A percentile compares a stretch with the other conserved stretches of the same genome.
Evolutionary conservation across 2,329 filamentous ascomycete species (phyloP).

Genomic region (Monosporascus sp.): DNA sequence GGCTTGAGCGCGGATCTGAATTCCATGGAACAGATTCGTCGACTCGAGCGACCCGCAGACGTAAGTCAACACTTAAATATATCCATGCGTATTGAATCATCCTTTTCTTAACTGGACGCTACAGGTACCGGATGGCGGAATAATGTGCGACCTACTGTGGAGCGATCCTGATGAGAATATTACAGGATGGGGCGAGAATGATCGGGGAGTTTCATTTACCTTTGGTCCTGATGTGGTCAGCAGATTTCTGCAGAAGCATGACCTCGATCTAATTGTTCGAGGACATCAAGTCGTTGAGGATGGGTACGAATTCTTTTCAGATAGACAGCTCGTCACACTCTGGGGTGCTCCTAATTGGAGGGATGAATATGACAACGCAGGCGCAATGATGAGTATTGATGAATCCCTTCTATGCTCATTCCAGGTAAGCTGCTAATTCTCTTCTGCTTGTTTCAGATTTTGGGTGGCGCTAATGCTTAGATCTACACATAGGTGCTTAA

Average conservation of each 20-base stretch:
- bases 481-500: slow-evolving; percentile 72
- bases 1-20: slow-evolving; percentile 95
- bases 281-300: slow-evolving; percentile 98
- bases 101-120: slow-evolving; percentile 20
- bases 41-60: slow-evolving; percentile 97
- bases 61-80: slow-evolving; percentile 53
- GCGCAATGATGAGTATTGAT: slow-evolving; percentile 99
- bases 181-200: slow-evolving; percentile 98
- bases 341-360: slow-evolving; percentile 99
- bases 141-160: slow-evolving; percentile 96
- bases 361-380: slow-evolving; percentile 98
- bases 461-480: background rate
- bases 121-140: slow-evolving; percentile 94
- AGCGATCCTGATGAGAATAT: slow-evolving; percentile 99
- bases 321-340: slow-evolving; percentile 92
- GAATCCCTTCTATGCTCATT: slow-evolving; percentile 98
- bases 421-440: slow-evolving; percentile 59
- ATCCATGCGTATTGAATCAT: slow-evolving; percentile 20
- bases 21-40: slow-evolving; percentile 99
- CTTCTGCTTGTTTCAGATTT: background rate
- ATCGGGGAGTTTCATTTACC: slow-evolving; percentile 96
- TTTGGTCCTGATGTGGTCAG: slow-evolving; percentile 97
- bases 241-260: slow-evolving; percentile 95
- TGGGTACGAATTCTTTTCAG: slow-evolving; percentile 99
- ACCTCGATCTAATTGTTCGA: slow-evolving; percentile 99